Evolutionary conservation across 2,329 filamentous ascomycete genomes (phyloP).

Genomic region (Cladorrhinum sp.): DNA sequence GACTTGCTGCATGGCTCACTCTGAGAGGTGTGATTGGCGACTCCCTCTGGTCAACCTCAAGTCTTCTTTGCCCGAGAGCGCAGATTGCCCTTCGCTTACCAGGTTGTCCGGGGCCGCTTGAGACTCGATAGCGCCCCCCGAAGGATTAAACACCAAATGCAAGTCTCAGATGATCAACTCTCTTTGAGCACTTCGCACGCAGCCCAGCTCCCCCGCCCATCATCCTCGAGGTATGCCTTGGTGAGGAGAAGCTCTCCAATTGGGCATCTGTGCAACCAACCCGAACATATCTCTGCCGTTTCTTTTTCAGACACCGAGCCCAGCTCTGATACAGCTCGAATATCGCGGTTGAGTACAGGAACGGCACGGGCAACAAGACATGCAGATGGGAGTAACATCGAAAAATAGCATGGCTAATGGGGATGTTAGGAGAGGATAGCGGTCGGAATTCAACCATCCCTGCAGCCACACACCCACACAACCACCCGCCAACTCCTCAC

Average conservation of each 20-base stretch:
- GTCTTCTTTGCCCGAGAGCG: background rate
- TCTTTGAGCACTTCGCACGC: background rate
- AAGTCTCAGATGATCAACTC: background rate
- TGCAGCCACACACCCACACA: background rate
- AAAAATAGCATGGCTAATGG: background rate
- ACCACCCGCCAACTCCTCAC: background rate
- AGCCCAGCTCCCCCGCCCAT: background rate
- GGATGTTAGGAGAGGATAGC: background rate
- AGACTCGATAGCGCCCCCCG: background rate
- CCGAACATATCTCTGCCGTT: background rate
- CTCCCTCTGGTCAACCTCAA: background rate
- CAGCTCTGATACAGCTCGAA: background rate
- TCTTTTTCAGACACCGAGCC: background rate
- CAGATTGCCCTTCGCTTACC: background rate
- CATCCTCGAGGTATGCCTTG: background rate
- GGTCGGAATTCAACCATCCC: background rate
- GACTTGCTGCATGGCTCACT: background rate
- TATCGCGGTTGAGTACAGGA: background rate
- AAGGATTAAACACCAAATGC: background rate
- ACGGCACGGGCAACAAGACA: background rate
- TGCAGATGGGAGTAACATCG: background rate
- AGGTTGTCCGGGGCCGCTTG: slow-evolving; percentile 5
- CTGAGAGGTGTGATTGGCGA: slow-evolving; percentile 8
- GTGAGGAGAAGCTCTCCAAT: background rate
- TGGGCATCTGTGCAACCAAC: background rate